Base-by-base conservation (phyloP, 2,329 filamentous ascomycete species). In the Talaromyces sp. region DNA sequence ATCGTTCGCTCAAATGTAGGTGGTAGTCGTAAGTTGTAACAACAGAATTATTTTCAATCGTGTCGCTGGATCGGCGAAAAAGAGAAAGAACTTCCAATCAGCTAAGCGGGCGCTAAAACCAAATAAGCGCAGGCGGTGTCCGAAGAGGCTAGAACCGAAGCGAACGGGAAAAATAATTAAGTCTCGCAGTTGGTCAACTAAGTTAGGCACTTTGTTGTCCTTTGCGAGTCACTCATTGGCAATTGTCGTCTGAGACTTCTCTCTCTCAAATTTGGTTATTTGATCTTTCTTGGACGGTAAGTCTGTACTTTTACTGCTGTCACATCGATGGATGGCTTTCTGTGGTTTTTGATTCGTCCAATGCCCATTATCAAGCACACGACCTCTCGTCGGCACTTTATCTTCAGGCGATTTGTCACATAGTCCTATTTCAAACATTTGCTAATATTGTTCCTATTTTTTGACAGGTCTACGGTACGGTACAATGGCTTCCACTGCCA, bases 91-190 rank as follows among this genome's bases (percentile, higher is more conserved):
- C 19, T 59, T 59, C 56, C 14, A 59, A 59, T 59, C 56, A 59
- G 56, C 56, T 27, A 45, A 59, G 56, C 35, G 39, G 56, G 37
- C 56, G 56, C 56, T 59, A 59, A 59, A 39, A 43, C 37, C 33
- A n/a, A 41, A 19, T 43, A 59, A 59, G 35, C 35, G 56, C 56
- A 45, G 56, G 56, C 56, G 56, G 56, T 59, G 56, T 59, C 56
- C 33, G 52, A 56, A 56, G 52, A n/a, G 65, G 60, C 37, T 48
- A 63, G 59, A 60, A 62, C 48, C 52, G 63, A 65, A 63, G 65
- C 52, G 63, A 68, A 69, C 60, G 69, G 63, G 67, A 68, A 70
- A 66, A 71, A 70, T 70, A 69, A 69, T 69, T 68, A 47, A 31
- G 27, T 6, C 16, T n/a, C 19, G 5, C 43, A 31, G 13, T 9